Evolutionary conservation across 1,284 basidiomycete species (phyloP).

Genomic region (Rhizoctonia solani): DNA sequence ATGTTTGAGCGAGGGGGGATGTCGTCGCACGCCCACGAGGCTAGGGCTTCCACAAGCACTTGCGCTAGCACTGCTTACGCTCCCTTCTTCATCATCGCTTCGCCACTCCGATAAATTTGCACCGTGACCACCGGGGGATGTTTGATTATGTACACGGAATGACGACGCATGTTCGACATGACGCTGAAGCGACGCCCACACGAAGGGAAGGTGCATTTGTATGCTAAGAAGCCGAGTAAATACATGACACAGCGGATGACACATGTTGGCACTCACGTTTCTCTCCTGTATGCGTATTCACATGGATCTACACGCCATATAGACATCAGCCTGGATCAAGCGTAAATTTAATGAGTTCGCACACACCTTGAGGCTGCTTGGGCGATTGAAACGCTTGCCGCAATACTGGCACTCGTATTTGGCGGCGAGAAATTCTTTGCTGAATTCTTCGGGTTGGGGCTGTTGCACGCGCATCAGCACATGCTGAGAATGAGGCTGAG

Average conservation of each 20-base stretch:
- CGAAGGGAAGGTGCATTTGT: slow-evolving; percentile 70
- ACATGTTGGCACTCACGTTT: slow-evolving; percentile 63
- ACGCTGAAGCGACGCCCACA: slow-evolving; percentile 83
- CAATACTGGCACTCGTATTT: slow-evolving; percentile 80
- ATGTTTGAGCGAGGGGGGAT: slow-evolving; percentile 1
- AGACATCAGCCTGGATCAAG: not conserved
- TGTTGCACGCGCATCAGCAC: slow-evolving; percentile 27
- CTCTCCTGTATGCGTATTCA: slow-evolving; percentile 82
- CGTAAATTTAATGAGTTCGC: slow-evolving; percentile 53
- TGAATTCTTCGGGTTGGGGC: slow-evolving; percentile 35
- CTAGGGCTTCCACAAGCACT: not conserved
- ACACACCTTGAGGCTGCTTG: slow-evolving; percentile 64
- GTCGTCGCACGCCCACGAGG: not conserved
- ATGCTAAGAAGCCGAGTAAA: slow-evolving; percentile 55
- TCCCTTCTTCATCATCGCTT: slow-evolving; percentile 6
- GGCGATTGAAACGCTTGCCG: slow-evolving; percentile 77
- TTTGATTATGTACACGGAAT: slow-evolving; percentile 70
- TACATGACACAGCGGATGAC: slow-evolving; percentile 29
- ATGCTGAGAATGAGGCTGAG: not conserved
- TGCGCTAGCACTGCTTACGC: not conserved
- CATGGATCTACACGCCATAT: slow-evolving; percentile 72
- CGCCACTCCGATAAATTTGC: not conserved
- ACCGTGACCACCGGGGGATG: not conserved
- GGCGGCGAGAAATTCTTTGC: slow-evolving; percentile 42
- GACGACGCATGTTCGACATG: slow-evolving; percentile 83